Evolutionary conservation across 352 stramenopile genomes (phyloP).

Genomic region (Globisporangium nagaii): DNA sequence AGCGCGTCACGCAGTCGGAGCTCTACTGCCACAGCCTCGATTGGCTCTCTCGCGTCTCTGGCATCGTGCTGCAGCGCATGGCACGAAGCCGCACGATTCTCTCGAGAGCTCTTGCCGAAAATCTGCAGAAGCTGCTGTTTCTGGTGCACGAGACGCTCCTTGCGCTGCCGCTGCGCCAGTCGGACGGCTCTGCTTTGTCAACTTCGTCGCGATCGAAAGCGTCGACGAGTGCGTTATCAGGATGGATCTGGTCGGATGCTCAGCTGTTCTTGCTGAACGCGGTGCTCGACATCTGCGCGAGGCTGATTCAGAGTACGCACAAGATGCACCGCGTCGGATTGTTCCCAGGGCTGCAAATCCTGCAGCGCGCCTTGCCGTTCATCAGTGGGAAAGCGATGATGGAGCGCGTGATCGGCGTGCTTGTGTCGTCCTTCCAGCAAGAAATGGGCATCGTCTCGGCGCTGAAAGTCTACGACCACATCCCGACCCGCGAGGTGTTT

Average conservation of each 20-base stretch:
- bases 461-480: constrained; percentile 59
- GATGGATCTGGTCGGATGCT: constrained; percentile 42
- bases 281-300: constrained; percentile 66
- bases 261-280: constrained; percentile 69
- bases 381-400: constrained; percentile 32
- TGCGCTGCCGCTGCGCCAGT: constrained; percentile 18
- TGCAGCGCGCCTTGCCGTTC: constrained; percentile 54
- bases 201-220: background rate
- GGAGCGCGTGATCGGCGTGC: constrained; percentile 43
- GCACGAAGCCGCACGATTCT: constrained; percentile 70
- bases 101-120: constrained; percentile 64
- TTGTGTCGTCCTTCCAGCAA: constrained; percentile 73
- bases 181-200: background rate
- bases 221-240: constrained; percentile 9
- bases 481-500: constrained; percentile 74
- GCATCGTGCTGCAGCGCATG: constrained; percentile 76
- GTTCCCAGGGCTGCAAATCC: constrained; percentile 58
- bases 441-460: constrained; percentile 60
- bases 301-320: constrained; percentile 72
- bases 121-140: constrained; percentile 69
- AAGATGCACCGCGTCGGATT: constrained; percentile 70
- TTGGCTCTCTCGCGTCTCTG: constrained; percentile 58
- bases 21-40: constrained; percentile 43
- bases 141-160: constrained; percentile 66
- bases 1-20: constrained; percentile 23